These are phyloP conservation scores for Penicillium pulvis DNA, from an alignment of 495 filamentous ascomycete species.

Conservation along the genomic window DNA sequence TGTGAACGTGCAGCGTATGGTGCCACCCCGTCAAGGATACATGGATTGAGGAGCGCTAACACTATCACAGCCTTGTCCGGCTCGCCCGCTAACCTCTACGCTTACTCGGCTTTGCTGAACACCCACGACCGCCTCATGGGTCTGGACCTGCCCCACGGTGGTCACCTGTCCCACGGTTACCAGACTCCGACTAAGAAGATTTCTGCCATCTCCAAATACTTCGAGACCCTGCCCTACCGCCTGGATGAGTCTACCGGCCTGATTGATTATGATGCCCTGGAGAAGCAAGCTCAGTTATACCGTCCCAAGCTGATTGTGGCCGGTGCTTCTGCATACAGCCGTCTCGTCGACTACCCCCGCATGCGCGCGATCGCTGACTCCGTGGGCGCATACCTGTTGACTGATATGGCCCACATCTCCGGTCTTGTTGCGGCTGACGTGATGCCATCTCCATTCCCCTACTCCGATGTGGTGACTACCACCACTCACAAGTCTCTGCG, in stretches of 20 bases:
- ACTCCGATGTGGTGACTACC: constrained; percentile 96
- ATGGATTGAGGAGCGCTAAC: constrained; percentile 18
- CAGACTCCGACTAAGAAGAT: constrained; percentile 99
- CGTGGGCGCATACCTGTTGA: constrained; percentile 86
- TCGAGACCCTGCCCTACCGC: constrained; percentile 94
- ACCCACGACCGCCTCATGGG: constrained; percentile 97
- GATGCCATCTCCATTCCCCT: constrained; percentile 81
- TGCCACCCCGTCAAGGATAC: constrained; percentile 5
- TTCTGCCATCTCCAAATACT: constrained; percentile 96
- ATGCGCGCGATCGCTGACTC: constrained; percentile 88
- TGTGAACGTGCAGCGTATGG: constrained; percentile 92
- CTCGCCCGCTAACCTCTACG: constrained; percentile 93
- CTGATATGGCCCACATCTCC: constrained; percentile 98
- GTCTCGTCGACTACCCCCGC: constrained; percentile 86
- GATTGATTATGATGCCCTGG: constrained; percentile 90
- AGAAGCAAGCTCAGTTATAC: constrained; percentile 82
- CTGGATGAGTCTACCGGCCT: constrained; percentile 87
- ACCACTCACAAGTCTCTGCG: constrained; percentile 97
- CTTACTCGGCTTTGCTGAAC: constrained; percentile 89
- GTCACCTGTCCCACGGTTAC: constrained; percentile 96
- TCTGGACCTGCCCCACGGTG: constrained; percentile 92
- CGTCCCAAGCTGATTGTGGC: constrained; percentile 95
- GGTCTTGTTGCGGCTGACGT: constrained; percentile 91
- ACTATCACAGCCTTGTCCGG: constrained; percentile 80
- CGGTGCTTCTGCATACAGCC: constrained; percentile 92